A percentile compares a stretch with the other conserved stretches of the same genome.
phyloP scores from a whole-genome alignment of 257 asterid genomes.

The Nicotiana attenuata region DNA sequence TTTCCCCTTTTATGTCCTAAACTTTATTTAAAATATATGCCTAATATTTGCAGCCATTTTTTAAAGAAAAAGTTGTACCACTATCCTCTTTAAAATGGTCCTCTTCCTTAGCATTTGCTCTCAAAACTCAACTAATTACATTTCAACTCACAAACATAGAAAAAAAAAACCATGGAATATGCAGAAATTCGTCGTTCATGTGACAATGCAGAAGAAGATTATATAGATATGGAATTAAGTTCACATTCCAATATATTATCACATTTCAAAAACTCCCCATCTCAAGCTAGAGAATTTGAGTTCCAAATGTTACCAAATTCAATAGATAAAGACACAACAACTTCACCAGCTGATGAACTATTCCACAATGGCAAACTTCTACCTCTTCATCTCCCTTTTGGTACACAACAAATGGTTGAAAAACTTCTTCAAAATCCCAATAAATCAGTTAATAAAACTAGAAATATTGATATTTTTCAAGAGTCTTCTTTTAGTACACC shows the following conservation, averaged over 20 bases:
- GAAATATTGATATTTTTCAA: background rate
- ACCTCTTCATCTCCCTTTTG: slow-evolving; percentile 88
- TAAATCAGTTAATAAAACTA: slow-evolving; percentile 13
- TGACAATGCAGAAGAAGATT: slow-evolving; percentile 48
- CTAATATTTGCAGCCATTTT: background rate
- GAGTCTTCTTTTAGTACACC: slow-evolving; percentile 56
- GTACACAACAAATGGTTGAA: slow-evolving; percentile 69
- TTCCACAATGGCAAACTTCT: slow-evolving; percentile 91
- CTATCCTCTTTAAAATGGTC: slow-evolving; percentile 10
- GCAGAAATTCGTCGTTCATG: slow-evolving; percentile 16
- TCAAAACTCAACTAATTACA: slow-evolving; percentile 15
- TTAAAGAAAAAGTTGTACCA: background rate
- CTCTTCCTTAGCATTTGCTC: slow-evolving; percentile 11
- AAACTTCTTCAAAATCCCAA: slow-evolving; percentile 40
- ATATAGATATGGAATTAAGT: slow-evolving; percentile 68
- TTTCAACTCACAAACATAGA: background rate
- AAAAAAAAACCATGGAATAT: background rate
- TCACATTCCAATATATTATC: slow-evolving; percentile 33
- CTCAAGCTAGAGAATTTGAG: slow-evolving; percentile 54
- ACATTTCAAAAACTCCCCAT: slow-evolving; percentile 21
- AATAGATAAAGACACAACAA: slow-evolving; percentile 46
- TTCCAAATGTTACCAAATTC: slow-evolving; percentile 73
- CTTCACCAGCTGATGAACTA: slow-evolving; percentile 83
- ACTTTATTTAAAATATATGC: background rate
- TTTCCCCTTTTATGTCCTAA: slow-evolving; percentile 9